Percentiles rank a stretch among this genome's conserved stretches.
Conservation (phyloP, 768 basidiomycete genomes). For the Boletus coccyginus region DNA sequence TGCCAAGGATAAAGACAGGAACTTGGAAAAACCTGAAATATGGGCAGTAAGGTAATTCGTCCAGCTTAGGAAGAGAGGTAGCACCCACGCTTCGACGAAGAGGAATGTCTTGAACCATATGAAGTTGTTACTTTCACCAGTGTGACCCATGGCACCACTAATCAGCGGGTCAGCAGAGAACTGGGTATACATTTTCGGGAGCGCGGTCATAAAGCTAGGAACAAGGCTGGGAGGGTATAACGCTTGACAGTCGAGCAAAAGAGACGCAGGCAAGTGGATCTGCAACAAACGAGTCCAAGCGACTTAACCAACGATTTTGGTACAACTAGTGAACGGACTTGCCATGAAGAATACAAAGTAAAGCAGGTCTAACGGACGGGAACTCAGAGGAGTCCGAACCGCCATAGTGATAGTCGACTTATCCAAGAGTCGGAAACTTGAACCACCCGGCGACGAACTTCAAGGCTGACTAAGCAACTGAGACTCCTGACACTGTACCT, state of each 20-base stretch:
- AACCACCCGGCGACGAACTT: too few relatives aligned
- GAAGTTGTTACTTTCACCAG: constrained; percentile 35
- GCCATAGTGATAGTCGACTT: constrained; percentile 8
- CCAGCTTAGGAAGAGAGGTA: background rate
- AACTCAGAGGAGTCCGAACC: constrained; percentile 38
- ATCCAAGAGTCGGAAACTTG: too few relatives aligned
- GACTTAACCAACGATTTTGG: background rate
- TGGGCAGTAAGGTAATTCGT: background rate
- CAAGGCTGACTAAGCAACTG: too few relatives aligned
- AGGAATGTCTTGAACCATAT: constrained; percentile 68
- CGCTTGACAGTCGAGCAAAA: constrained; percentile 69
- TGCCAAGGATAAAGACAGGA: constrained; percentile 74
- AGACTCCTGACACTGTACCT: too few relatives aligned
- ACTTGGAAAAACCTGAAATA: constrained; percentile 56
- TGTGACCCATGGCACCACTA: constrained; percentile 45
- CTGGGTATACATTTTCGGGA: constrained; percentile 50
- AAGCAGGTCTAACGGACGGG: constrained; percentile 61
- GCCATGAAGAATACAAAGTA: constrained; percentile 75
- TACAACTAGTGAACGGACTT: constrained; percentile 11
- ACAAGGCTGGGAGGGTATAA: constrained; percentile 54
- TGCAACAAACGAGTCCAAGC: constrained; percentile 15
- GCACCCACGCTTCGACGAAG: constrained; percentile 54
- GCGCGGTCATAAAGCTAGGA: constrained; percentile 43
- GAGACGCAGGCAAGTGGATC: constrained; percentile 67
- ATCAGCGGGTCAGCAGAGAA: constrained; percentile 69